Evolutionary conservation across 2,329 filamentous ascomycete genomes (phyloP), one percentile per base, ranked within the genome.

Genomic region (Phialophora expanda): DNA sequence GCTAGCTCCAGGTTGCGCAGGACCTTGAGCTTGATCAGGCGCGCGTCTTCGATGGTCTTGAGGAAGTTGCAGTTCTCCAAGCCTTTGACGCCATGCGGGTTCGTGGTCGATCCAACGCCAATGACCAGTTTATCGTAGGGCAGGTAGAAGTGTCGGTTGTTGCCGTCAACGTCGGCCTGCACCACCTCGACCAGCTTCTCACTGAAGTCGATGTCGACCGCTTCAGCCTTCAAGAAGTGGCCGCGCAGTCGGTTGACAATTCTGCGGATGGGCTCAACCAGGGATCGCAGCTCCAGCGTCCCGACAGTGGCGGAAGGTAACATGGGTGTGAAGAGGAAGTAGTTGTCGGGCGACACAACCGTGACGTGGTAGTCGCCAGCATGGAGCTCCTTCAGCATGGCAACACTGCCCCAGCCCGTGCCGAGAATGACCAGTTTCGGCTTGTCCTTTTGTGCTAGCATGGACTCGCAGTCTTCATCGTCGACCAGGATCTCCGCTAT

Each of bases 261-360:
- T 56, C 91, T 87, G 68, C 95, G 87, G 67, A 99, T 91, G 0
- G 95, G 95, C 78, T 99, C 95, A 48, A 97, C 92, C 65, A 99
- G 83, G 57, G 93, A 97, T 70, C 94, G 86, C 74, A 98, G 82
- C 75, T 97, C 94, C 34, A 99, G 83, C 0, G 95, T 99, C 12
- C 96, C 96, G 5, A 99, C 95, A 0, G 96, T 99, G 7, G 95
- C 96, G 38, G 93, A 97, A 1, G 95, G 95, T 51, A 99, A 84
- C 93, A 99, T 98, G 0, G 95, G 95, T 1, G 95, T 99, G 78
- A 99, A 99, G 34, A 99, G 81, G 80, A 99, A 99, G 80, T 98
- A 97, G 74, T 98, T 98, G 41, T 90, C 90, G 0, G 95, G 94
- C 12, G 93, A 96, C 51, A 99, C 90, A 46, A 99, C 90, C 4